A percentile compares a stretch with the other conserved stretches of the same genome.
Evolutionary conservation across 2,329 filamentous ascomycete genomes (phyloP).

Genomic region (Fusarium graminum): DNA sequence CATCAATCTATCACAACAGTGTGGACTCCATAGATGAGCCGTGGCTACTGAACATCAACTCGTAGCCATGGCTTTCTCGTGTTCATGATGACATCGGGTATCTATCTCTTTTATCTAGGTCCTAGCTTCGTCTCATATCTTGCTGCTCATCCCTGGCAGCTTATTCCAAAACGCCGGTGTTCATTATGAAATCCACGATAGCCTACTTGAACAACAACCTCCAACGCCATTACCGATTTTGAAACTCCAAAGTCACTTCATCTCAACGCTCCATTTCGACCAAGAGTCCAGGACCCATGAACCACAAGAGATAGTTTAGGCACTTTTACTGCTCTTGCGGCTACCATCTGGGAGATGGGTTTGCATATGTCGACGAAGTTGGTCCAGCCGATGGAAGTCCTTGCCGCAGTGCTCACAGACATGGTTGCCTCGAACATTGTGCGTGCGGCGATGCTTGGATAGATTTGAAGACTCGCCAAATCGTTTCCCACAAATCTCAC

Average conservation of each 20-base stretch:
- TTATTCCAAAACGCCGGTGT: conserved; percentile 27
- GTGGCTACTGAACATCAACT: not conserved
- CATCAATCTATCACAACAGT: not conserved
- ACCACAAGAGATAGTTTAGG: conserved; percentile 7
- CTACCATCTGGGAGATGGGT: conserved; percentile 50
- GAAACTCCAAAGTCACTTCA: conserved; percentile 19
- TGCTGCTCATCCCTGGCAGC: conserved; percentile 20
- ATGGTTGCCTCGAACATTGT: conserved; percentile 66
- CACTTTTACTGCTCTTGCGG: conserved; percentile 37
- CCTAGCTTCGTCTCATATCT: conserved; percentile 20
- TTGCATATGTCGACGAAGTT: conserved; percentile 67
- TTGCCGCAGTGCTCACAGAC: conserved; percentile 67
- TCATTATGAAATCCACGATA: conserved; percentile 13
- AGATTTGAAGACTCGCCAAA: conserved; percentile 77
- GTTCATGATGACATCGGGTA: conserved; percentile 34
- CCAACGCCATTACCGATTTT: conserved; percentile 29
- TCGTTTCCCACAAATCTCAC: conserved; percentile 68
- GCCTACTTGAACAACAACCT: conserved; percentile 17
- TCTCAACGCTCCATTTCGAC: not conserved
- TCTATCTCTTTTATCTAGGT: conserved; percentile 35
- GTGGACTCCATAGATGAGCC: not conserved
- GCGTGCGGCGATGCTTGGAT: conserved; percentile 74
- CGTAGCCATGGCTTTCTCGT: conserved; percentile 14
- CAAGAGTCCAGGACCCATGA: not conserved
- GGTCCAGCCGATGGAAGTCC: conserved; percentile 71